Percentiles rank a stretch among this genome's conserved stretches.
phyloP scores from a whole-genome alignment of 495 filamentous ascomycete genomes.

The Apiosordaria backusii region DNA sequence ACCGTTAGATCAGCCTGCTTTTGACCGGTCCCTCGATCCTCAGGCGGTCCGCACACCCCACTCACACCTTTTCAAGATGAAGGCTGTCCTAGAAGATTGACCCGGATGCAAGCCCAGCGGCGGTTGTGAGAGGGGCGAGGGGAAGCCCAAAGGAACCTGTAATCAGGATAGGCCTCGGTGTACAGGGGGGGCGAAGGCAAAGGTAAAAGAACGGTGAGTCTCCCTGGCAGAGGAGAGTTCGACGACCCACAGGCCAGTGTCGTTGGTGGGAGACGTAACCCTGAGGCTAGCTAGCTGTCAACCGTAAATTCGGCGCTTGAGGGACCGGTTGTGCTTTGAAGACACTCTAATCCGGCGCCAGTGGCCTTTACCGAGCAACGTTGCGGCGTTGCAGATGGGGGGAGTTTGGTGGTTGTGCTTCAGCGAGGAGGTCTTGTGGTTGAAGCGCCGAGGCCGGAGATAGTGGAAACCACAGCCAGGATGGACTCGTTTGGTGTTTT shows the following conservation, averaged over 20 bases:
- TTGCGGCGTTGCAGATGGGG: neutral
- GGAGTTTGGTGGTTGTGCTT: neutral
- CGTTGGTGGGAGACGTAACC: neutral
- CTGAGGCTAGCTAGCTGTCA: neutral
- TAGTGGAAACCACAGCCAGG: neutral
- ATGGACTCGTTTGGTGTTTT: neutral
- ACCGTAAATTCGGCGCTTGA: neutral
- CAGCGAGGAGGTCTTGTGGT: neutral
- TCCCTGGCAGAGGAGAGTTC: neutral
- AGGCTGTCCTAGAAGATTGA: neutral
- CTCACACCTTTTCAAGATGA: neutral
- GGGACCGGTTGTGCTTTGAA: neutral
- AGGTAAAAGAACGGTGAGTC: neutral
- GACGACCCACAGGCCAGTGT: neutral
- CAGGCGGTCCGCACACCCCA: neutral
- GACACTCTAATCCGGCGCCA: neutral
- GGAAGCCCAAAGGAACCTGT: neutral
- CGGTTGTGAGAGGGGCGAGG: neutral
- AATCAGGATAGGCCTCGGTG: neutral
- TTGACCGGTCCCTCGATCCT: neutral
- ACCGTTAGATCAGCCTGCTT: neutral
- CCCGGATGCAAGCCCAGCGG: neutral
- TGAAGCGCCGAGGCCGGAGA: neutral
- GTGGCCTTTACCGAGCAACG: neutral
- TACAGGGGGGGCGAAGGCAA: neutral